Percentiles rank a stretch among this genome's conserved stretches.
These are phyloP conservation scores for Cicer bijugum DNA, from an alignment of 306 rosid species.

Conservation along the genomic window DNA sequence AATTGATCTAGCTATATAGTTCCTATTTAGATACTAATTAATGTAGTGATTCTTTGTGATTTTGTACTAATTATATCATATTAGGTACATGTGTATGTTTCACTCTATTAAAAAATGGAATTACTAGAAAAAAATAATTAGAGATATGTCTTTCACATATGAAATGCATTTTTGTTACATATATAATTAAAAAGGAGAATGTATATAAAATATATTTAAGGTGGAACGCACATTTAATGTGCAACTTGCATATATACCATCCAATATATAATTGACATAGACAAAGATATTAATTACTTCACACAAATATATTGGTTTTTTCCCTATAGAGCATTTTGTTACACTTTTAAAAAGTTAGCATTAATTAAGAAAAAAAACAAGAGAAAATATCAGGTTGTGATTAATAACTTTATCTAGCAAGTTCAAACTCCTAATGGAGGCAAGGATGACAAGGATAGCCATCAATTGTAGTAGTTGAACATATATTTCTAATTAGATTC, in stretches of 20 bases:
- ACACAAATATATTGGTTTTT: too few relatives aligned
- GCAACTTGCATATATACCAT: not conserved
- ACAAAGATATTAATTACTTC: too few relatives aligned
- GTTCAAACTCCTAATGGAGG: slow-evolving; percentile 35
- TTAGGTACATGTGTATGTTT: not conserved
- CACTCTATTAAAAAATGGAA: not conserved
- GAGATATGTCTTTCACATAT: not conserved
- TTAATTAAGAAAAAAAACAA: not conserved
- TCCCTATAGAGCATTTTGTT: too few relatives aligned
- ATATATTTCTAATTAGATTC: too few relatives aligned
- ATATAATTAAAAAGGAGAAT: not conserved
- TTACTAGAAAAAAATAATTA: not conserved
- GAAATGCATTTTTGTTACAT: not conserved
- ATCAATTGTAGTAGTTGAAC: not conserved
- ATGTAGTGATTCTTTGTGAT: not conserved
- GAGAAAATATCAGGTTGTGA: slow-evolving; percentile 6
- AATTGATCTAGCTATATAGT: too few relatives aligned
- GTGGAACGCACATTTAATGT: not conserved
- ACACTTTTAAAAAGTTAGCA: not conserved
- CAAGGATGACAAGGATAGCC: slow-evolving; percentile 45
- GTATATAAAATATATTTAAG: not conserved
- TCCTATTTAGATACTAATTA: too few relatives aligned
- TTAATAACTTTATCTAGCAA: not conserved
- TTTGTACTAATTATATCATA: not conserved
- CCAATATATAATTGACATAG: too few relatives aligned